Evolutionary conservation across 2,329 filamentous ascomycete genomes (phyloP).

Genomic region (Xylariaceae sp.): DNA sequence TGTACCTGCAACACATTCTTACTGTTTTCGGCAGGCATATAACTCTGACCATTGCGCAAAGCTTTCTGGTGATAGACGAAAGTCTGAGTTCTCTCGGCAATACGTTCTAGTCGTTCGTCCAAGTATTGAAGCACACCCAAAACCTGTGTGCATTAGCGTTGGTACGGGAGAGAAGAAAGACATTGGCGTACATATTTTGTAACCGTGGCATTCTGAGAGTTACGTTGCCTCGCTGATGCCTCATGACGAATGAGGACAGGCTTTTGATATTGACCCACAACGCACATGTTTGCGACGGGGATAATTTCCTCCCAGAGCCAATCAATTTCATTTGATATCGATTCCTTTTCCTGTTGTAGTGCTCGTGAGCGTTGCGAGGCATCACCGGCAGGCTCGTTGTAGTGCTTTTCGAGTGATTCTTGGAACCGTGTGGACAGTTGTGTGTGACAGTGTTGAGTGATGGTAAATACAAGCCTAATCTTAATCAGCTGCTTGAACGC

Average conservation of each 20-base stretch:
- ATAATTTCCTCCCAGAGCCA: slow-evolving; percentile 33
- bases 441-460: slow-evolving; percentile 14
- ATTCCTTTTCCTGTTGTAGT: slow-evolving; percentile 7
- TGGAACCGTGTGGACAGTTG: slow-evolving; percentile 10
- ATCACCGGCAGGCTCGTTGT: slow-evolving; percentile 1
- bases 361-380: background rate
- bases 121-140: slow-evolving; percentile 13
- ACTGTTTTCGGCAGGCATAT: background rate
- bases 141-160: slow-evolving; percentile 8
- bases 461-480: slow-evolving; percentile 10
- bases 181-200: slow-evolving; percentile 14
- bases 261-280: slow-evolving; percentile 28
- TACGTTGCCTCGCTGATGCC: slow-evolving; percentile 6
- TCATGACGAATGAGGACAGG: slow-evolving; percentile 19
- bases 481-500: background rate
- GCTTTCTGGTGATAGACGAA: slow-evolving; percentile 15
- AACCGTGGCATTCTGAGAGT: slow-evolving; percentile 6
- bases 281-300: slow-evolving; percentile 33
- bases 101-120: slow-evolving; percentile 11
- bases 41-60: slow-evolving; percentile 5
- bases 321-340: slow-evolving; percentile 28
- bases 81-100: slow-evolving; percentile 10
- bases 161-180: background rate
- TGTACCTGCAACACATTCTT: background rate
- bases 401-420: too few relatives aligned